phyloP scores from a whole-genome alignment of 495 filamentous ascomycete genomes.

The Apodospora peruviana region DNA sequence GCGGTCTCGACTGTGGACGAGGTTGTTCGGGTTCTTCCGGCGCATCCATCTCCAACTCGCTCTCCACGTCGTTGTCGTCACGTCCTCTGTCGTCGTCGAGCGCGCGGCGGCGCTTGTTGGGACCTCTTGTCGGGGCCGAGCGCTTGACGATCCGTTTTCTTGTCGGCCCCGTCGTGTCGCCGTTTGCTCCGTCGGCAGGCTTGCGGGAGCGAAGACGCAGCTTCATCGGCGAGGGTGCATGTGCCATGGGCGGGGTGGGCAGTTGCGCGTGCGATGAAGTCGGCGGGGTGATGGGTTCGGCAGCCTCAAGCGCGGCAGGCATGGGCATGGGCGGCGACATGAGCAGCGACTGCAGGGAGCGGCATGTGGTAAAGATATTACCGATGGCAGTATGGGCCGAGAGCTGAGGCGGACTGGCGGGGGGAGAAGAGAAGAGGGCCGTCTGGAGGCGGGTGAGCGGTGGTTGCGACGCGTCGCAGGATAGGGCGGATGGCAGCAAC shows the following conservation, averaged over 20 bases:
- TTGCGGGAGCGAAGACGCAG: constrained; percentile 43
- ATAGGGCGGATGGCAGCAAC: constrained; percentile 67
- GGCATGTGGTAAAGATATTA: constrained; percentile 63
- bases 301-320: constrained; percentile 27
- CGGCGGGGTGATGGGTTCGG: constrained; percentile 36
- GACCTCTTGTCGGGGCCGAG: constrained; percentile 39
- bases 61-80: constrained; percentile 31
- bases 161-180: constrained; percentile 14
- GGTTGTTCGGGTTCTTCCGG: constrained; percentile 4
- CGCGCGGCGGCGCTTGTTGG: constrained; percentile 59
- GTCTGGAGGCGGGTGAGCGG: constrained; percentile 44
- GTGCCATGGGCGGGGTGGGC: constrained; percentile 46
- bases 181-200: constrained; percentile 14
- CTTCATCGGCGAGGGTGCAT: constrained; percentile 41
- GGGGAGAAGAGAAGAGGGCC: constrained; percentile 56
- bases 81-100: constrained; percentile 47
- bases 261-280: constrained; percentile 50
- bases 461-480: constrained; percentile 57
- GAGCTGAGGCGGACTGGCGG: constrained; percentile 56
- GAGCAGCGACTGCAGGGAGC: constrained; percentile 65
- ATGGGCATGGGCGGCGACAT: constrained; percentile 33
- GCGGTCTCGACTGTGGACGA: constrained; percentile 41
- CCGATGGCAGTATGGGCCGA: constrained; percentile 47
- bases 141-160: constrained; percentile 49
- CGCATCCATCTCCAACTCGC: constrained; percentile 20